Conservation (phyloP, 208 protist species). For the Phytomonas sp. region DNA sequence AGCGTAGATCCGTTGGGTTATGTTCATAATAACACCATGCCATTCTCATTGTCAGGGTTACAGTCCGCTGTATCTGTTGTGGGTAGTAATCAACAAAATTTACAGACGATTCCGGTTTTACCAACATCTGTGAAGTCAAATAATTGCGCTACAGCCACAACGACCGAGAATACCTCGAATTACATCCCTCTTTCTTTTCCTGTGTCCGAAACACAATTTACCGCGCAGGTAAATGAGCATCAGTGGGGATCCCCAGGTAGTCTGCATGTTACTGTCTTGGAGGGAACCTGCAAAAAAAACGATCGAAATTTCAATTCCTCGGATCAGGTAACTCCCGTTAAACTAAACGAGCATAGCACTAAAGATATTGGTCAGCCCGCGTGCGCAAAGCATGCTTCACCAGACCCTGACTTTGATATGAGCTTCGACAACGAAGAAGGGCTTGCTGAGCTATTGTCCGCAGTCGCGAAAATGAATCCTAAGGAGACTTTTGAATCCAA, state of each 20-base stretch:
- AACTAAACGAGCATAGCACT: neutral
- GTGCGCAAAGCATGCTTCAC: neutral
- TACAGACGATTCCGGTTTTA: too few species aligned
- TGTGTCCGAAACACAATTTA: neutral
- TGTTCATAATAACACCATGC: too few species aligned
- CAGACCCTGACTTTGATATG: neutral
- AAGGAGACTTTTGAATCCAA: neutral
- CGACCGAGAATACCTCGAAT: too few species aligned
- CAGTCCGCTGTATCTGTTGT: too few species aligned
- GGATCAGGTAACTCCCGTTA: neutral
- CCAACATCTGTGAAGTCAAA: too few species aligned
- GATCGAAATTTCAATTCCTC: neutral
- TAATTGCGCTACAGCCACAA: too few species aligned
- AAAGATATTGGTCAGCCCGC: neutral
- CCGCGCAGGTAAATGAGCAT: neutral
- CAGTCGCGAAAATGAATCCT: neutral
- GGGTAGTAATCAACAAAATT: too few species aligned
- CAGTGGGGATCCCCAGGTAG: neutral
- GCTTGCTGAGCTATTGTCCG: neutral
- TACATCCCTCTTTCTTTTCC: neutral
- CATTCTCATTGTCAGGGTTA: too few species aligned
- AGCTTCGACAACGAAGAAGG: neutral
- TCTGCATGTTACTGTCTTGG: neutral
- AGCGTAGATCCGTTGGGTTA: too few species aligned
- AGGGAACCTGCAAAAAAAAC: neutral